Evolutionary conservation across 495 filamentous ascomycete species (phyloP), one percentile per base, ranked within the genome.

Genomic region (Trichocladium antarcticum): DNA sequence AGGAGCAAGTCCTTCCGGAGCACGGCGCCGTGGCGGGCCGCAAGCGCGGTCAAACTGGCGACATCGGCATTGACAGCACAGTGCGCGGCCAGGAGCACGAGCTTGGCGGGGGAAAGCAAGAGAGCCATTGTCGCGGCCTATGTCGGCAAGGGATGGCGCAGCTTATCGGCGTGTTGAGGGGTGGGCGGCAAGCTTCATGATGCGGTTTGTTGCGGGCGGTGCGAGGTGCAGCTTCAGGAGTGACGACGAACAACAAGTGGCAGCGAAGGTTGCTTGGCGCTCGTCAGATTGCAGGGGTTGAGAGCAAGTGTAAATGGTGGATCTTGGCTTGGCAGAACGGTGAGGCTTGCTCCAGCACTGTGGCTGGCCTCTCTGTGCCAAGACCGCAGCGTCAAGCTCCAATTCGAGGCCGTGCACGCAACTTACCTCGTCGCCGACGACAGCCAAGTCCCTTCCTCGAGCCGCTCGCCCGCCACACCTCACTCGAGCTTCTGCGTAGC

Each of bases 1-100:
- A 93, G 69, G 29, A 89, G 55, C 37, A 85, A 74, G 49, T 85
- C 83, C 10, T 77, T 71, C 16, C 75, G 74, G 46, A 89, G 73
- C 50, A 74, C 72, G 39, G 62, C 61, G 59, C 46, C 71, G 51
- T 81, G 74, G 44, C 72, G 71, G 42, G 77, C 69, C 47, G 80
- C 74, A 27, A 95, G 70, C 38, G 68, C 70, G 50, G 73, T 74
- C 51, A 96, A 66, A 43, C 71, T 69, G 41, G 73, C 62, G 42
- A 90, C 71, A 62, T 89, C 74, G 54, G 69, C 66, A 42, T 64
- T 66, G 45, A 68, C 66, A 31, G 81, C 75, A 47, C 77, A 72
- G 53, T 81, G 74, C 41, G 75, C 76, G 20, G 83, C 79, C 37
- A 86, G 75, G 41, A 86, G 67, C 32, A 82, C 66, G 21, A 73